A percentile compares a stretch with the other conserved stretches of the same genome.
Conservation (phyloP, 2,329 filamentous ascomycete genomes). For the Aureobasidium sp. region DNA sequence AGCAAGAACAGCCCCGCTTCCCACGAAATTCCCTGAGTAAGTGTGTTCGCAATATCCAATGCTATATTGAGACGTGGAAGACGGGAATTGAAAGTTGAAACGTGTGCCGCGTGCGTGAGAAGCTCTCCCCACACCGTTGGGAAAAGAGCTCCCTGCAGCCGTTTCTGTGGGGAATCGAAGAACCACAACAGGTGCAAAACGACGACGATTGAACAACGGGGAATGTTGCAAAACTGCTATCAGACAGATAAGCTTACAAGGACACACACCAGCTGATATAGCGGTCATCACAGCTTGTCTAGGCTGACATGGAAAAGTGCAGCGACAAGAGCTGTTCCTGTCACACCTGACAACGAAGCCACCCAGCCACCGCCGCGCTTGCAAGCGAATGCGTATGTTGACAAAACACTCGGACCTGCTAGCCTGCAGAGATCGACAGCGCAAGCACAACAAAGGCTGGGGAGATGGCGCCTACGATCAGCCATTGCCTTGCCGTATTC, state of each 20-base stretch:
- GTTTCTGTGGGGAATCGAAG: not conserved
- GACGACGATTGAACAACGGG: not conserved
- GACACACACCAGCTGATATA: not conserved
- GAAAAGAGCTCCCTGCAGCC: not conserved
- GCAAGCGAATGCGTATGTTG: constrained; percentile 6
- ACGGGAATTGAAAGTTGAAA: not conserved
- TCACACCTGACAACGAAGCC: not conserved
- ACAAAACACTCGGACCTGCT: constrained; percentile 4
- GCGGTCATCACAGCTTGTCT: not conserved
- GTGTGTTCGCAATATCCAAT: not conserved
- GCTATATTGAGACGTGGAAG: no score
- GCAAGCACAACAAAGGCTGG: constrained; percentile 2
- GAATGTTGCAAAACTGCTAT: not conserved
- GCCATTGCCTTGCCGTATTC: not conserved
- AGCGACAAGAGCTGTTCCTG: not conserved
- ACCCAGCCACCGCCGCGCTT: constrained; percentile 8
- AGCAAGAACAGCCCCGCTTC: no score
- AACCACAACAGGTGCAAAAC: not conserved
- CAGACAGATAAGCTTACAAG: not conserved
- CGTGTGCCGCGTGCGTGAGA: not conserved
- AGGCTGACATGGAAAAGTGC: not conserved
- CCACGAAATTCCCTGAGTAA: not conserved
- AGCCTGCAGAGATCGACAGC: constrained; percentile 10
- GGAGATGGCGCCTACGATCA: not conserved
- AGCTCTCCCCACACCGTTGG: constrained; percentile 8